Base-by-base conservation (phyloP, 345 rosid genomes). In the Rhizophora mangle region DNA sequence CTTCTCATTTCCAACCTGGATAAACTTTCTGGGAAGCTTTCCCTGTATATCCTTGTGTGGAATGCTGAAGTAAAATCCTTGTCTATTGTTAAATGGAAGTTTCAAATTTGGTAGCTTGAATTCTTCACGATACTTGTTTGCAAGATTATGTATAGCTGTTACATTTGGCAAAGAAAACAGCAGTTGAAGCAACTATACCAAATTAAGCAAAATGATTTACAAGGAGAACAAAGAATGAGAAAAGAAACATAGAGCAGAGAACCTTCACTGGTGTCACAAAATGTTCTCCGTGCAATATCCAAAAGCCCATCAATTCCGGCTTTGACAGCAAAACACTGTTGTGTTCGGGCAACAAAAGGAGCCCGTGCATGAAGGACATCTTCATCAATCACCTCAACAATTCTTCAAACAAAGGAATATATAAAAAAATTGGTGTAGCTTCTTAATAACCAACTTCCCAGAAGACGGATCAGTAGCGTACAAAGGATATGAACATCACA, bases 181-280 rank as follows among this genome's bases (percentile, higher is more conserved):
- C 21, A 71, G 24, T 68, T 27, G 36, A 26, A 22, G 37, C 21
- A 70, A 10, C 55, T 4, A 39, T 0, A 46, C 10, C 36, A 47
- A 57, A 51, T 52, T 10, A 34, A 9, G 61, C 29, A 10, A 59
- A 30, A 64, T 36, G 22, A n/a, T 22, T 5, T 53, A 1, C 11
- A 46, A 51, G n/a, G 26, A 46, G 30, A 30, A 32, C 39, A 56
- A 64, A 27, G 31, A 59, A 9, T 11, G 31, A 31, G 24, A 27
- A 16, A 60, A 60, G 15, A 8, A 51, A 32, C 60, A 68, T 68
- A 75, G 59, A 37, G 37, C 67, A 66, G 64, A 64, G 72, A 67
- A 89, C 98, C 98, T 94, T 94, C 96, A 78, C 98, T 89, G 46
- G 93, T 91, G 78, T 94, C 96, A 75, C 98, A 91, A 81, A 94